These are phyloP conservation scores for Filobasidium wieringae DNA, from an alignment of 768 basidiomycete genomes.

Conservation along the genomic window DNA sequence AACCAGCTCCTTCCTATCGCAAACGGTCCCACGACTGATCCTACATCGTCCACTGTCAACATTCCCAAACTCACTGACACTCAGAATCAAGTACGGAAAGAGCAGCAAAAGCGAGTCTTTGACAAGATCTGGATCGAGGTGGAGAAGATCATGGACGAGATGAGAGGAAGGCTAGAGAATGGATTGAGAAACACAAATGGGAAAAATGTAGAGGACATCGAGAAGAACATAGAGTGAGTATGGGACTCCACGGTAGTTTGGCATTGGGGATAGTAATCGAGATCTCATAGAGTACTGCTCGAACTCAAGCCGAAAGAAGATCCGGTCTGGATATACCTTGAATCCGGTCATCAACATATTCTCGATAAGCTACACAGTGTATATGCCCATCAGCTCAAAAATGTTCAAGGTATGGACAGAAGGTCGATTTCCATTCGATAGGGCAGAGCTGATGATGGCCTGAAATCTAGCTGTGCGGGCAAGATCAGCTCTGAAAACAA, in stretches of 20 bases:
- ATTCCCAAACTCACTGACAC: background rate
- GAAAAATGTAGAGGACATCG: conserved; percentile 49
- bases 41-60: background rate
- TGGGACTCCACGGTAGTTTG: background rate
- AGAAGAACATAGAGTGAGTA: conserved; percentile 86
- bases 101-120: conserved; percentile 80
- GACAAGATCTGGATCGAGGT: conserved; percentile 94
- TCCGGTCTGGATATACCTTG: conserved; percentile 90
- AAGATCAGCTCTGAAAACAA: background rate
- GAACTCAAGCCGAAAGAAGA: conserved; percentile 80
- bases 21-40: background rate
- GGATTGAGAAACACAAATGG: conserved; percentile 48
- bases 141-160: conserved; percentile 86
- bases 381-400: conserved; percentile 47
- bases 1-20: conserved; percentile 64
- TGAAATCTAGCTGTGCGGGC: background rate
- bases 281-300: conserved; percentile 56
- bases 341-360: conserved; percentile 80
- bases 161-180: conserved; percentile 63
- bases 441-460: background rate
- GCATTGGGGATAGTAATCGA: background rate
- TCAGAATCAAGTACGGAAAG: conserved; percentile 38
- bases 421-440: background rate
- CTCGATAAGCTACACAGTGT: conserved; percentile 60
- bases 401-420: conserved; percentile 45